Evolutionary conservation across 192 early-diverging fungal genomes (phyloP).

Genomic region (Mycoemilia scoparia): DNA sequence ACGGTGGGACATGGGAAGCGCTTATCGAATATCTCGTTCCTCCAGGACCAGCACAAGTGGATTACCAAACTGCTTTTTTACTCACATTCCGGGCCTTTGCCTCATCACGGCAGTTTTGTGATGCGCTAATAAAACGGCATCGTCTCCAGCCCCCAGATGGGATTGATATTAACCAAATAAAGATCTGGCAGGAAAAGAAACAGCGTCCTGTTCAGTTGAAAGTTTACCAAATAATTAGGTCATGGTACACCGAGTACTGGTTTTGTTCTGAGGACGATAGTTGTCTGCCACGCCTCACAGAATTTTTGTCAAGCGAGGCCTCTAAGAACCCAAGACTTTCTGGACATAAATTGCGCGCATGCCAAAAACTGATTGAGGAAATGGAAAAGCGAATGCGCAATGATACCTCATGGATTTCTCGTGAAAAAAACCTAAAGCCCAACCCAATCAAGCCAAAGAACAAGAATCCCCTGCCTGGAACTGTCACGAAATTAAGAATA

Average conservation of each 20-base stretch:
- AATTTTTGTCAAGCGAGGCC: conserved; percentile 15
- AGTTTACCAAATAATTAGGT: conserved; percentile 61
- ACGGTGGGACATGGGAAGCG: conserved; percentile 24
- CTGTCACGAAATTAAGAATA: too few relatives aligned
- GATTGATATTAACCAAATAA: conserved; percentile 30
- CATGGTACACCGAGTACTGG: conserved; percentile 66
- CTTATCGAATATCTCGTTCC: conserved; percentile 18
- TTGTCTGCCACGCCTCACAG: conserved; percentile 9
- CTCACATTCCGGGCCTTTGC: conserved; percentile 76
- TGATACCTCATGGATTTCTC: not conserved
- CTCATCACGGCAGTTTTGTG: conserved; percentile 40
- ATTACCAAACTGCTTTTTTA: conserved; percentile 55
- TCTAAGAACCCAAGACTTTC: conserved; percentile 4
- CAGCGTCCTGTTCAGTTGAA: conserved; percentile 43
- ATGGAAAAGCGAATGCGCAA: conserved; percentile 4
- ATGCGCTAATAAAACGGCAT: conserved; percentile 47
- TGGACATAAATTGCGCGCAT: conserved; percentile 17
- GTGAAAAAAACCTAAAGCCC: not conserved
- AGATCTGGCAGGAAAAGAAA: conserved; percentile 41
- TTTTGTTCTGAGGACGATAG: conserved; percentile 29
- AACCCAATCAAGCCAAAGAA: too few relatives aligned
- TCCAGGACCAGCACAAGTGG: conserved; percentile 34
- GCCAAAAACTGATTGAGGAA: conserved; percentile 8
- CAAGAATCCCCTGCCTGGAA: too few relatives aligned
- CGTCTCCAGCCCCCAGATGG: conserved; percentile 31